phyloP scores from a whole-genome alignment of 306 rosid genomes.

The Hylodesmum podocarpum region DNA sequence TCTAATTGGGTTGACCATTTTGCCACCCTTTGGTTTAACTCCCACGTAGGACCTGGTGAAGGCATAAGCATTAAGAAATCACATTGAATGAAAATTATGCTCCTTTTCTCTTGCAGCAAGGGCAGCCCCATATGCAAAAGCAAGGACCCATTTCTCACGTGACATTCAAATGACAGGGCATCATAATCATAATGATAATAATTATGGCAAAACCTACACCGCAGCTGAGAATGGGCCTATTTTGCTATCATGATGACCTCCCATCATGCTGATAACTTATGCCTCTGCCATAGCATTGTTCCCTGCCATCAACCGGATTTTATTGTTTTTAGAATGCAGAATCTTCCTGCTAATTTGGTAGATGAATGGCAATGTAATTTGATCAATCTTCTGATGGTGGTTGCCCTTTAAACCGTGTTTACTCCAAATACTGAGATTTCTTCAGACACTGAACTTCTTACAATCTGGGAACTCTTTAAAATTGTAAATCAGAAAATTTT shows the following conservation, averaged over 20 bases:
- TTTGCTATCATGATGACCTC: constrained; percentile 55
- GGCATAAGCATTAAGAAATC: neutral
- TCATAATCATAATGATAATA: constrained; percentile 46
- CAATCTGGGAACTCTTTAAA: constrained; percentile 13
- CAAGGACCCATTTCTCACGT: constrained; percentile 73
- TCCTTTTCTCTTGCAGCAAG: constrained; percentile 57
- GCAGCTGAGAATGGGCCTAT: constrained; percentile 79
- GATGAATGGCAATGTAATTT: constrained; percentile 7
- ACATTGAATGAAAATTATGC: neutral
- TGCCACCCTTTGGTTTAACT: neutral
- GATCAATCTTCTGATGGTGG: neutral
- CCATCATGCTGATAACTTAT: neutral
- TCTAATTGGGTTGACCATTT: neutral
- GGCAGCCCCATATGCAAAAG: constrained; percentile 83
- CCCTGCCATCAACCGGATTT: neutral
- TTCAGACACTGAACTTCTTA: neutral
- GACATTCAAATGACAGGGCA: constrained; percentile 77
- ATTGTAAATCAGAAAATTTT: constrained; percentile 30
- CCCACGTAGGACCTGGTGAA: neutral
- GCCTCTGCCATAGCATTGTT: neutral
- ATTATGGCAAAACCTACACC: constrained; percentile 51
- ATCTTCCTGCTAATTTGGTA: neutral
- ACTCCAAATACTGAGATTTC: neutral
- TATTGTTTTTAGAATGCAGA: neutral
- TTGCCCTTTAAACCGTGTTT: neutral